Percentiles rank a stretch among this genome's conserved stretches.
These are phyloP conservation scores for Cardiospermum halicacabum DNA, from an alignment of 345 rosid genomes.

Conservation along the genomic window DNA sequence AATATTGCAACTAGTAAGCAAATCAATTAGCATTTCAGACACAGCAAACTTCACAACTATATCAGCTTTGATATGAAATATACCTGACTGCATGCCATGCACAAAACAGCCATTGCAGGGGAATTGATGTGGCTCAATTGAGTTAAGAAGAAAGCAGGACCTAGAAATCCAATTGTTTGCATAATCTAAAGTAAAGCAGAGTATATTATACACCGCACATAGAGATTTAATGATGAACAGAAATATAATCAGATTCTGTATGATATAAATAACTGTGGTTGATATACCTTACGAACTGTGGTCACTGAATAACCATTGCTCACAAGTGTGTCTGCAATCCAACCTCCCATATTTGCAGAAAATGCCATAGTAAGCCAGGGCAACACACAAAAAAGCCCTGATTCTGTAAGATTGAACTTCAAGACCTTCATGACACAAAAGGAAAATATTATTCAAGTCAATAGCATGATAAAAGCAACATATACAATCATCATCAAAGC, in stretches of 20 bases:
- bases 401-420: slow-evolving; percentile 86
- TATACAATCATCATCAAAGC: slow-evolving; percentile 4
- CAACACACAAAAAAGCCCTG: slow-evolving; percentile 72
- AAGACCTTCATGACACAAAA: slow-evolving; percentile 47
- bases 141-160: slow-evolving; percentile 92
- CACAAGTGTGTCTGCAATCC: slow-evolving; percentile 93
- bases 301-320: slow-evolving; percentile 81
- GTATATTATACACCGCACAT: background rate
- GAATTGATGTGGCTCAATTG: slow-evolving; percentile 87
- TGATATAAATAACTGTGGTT: background rate
- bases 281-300: slow-evolving; percentile 83
- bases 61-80: slow-evolving; percentile 1
- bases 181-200: slow-evolving; percentile 45
- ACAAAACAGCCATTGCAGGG: slow-evolving; percentile 79
- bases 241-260: background rate
- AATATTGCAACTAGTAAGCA: background rate
- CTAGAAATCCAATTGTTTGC: slow-evolving; percentile 96
- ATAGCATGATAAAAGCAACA: background rate
- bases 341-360: slow-evolving; percentile 88
- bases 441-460: background rate
- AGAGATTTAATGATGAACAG: background rate
- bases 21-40: background rate
- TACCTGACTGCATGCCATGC: slow-evolving; percentile 96
- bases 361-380: slow-evolving; percentile 98
- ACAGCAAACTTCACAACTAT: background rate